Percentiles rank a stretch among this genome's conserved stretches.
Conservation (phyloP, 2,329 filamentous ascomycete species). For the Monilinia aucupariae region DNA sequence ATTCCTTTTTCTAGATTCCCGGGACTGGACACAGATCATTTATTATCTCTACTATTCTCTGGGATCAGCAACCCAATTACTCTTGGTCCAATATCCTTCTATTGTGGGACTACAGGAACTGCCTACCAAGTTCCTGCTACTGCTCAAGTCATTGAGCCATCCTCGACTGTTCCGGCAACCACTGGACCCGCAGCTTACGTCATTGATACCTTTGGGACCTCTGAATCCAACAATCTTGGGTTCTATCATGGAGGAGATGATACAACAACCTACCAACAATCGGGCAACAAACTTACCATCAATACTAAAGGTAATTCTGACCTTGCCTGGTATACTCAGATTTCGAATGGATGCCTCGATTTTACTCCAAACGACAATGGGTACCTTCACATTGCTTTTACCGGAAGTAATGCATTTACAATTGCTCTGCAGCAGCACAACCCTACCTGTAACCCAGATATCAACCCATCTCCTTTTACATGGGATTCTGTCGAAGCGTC, state of each 20-base stretch:
- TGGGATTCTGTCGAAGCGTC: conserved; percentile 62
- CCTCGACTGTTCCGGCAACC: conserved; percentile 46
- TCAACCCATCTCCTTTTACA: conserved; percentile 58
- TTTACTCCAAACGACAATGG: conserved; percentile 48
- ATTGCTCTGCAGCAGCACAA: conserved; percentile 65
- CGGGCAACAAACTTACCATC: conserved; percentile 49
- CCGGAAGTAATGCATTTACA: conserved; percentile 57
- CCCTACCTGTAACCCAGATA: conserved; percentile 47
- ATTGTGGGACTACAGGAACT: conserved; percentile 47
- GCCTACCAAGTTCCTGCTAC: conserved; percentile 46
- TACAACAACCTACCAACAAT: conserved; percentile 47
- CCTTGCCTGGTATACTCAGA: conserved; percentile 55
- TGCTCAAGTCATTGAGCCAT: conserved; percentile 39
- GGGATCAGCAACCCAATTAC: conserved; percentile 44
- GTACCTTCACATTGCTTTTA: conserved; percentile 61
- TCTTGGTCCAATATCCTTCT: conserved; percentile 53
- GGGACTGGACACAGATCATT: conserved; percentile 46
- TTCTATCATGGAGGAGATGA: conserved; percentile 65
- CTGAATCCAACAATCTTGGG: conserved; percentile 51
- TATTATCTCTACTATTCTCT: conserved; percentile 48
- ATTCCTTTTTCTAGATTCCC: conserved; percentile 50
- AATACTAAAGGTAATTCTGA: conserved; percentile 53
- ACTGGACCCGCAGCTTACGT: conserved; percentile 45
- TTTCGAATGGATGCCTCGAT: conserved; percentile 51
- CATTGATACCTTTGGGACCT: conserved; percentile 55